Conservation (phyloP, 768 basidiomycete species). For the Clitopilus hobsonii region DNA sequence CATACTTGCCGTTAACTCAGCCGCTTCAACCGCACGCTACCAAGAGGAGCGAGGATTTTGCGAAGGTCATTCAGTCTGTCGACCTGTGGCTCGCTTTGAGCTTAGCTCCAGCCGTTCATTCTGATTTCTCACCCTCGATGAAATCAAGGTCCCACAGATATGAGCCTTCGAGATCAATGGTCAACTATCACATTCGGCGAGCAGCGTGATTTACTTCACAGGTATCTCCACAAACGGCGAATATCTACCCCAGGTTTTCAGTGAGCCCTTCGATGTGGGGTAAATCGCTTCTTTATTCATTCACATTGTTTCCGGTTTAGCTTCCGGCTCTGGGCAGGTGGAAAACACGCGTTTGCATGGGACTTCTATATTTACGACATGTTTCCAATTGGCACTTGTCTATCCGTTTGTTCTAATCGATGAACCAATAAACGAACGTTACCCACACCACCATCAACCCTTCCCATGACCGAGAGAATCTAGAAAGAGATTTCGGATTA, state of each 20-base stretch:
- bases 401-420: background rate
- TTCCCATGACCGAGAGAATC: background rate
- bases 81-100: background rate
- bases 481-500: background rate
- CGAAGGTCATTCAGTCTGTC: background rate
- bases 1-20: background rate
- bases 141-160: background rate
- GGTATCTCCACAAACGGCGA: background rate
- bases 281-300: background rate
- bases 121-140: background rate
- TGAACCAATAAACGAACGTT: background rate
- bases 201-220: background rate
- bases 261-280: background rate
- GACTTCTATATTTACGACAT: conserved; percentile 1
- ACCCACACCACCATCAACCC: background rate
- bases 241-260: background rate
- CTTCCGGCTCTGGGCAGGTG: background rate
- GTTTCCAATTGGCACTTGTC: background rate
- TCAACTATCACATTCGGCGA: background rate
- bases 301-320: background rate
- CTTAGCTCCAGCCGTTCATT: background rate
- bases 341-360: background rate
- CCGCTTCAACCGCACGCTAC: background rate
- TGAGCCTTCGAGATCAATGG: background rate
- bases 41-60: background rate